phyloP scores from a whole-genome alignment of 345 rosid species.

The Punica granatum region DNA sequence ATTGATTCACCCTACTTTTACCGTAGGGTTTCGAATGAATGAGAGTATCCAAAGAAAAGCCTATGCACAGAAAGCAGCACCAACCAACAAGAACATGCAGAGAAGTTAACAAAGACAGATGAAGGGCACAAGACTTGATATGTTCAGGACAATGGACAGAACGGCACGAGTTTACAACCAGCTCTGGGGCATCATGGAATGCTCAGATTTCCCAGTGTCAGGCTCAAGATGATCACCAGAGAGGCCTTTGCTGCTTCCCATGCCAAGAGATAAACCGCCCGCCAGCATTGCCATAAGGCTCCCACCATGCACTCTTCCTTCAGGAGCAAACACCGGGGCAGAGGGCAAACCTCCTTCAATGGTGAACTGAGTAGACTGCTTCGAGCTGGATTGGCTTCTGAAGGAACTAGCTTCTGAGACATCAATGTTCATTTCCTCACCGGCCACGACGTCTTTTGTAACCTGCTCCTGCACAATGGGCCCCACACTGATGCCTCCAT shows the following conservation, averaged over 20 bases:
- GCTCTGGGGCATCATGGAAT: neutral
- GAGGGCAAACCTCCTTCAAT: conserved; percentile 21
- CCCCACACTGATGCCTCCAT: conserved; percentile 65
- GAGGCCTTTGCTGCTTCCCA: conserved; percentile 8
- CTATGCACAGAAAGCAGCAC: neutral
- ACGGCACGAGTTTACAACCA: conserved; percentile 3
- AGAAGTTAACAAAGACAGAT: neutral
- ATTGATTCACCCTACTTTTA: neutral
- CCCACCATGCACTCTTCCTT: conserved; percentile 98
- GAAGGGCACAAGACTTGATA: neutral
- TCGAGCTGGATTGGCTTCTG: conserved; percentile 28
- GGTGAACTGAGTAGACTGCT: conserved; percentile 18
- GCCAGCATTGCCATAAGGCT: conserved; percentile 72
- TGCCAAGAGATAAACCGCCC: conserved; percentile 33
- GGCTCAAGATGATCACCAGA: neutral
- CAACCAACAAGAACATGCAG: neutral
- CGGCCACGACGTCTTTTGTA: conserved; percentile 36
- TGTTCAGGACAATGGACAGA: neutral
- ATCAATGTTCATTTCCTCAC: conserved; percentile 58
- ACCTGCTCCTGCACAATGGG: conserved; percentile 50
- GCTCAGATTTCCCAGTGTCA: neutral
- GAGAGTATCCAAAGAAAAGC: neutral
- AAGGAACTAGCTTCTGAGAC: conserved; percentile 13
- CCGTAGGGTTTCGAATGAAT: neutral
- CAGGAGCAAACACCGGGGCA: conserved; percentile 37